Base-by-base conservation (phyloP, 2,329 filamentous ascomycete genomes). In the Metarhizium robertsii region DNA sequence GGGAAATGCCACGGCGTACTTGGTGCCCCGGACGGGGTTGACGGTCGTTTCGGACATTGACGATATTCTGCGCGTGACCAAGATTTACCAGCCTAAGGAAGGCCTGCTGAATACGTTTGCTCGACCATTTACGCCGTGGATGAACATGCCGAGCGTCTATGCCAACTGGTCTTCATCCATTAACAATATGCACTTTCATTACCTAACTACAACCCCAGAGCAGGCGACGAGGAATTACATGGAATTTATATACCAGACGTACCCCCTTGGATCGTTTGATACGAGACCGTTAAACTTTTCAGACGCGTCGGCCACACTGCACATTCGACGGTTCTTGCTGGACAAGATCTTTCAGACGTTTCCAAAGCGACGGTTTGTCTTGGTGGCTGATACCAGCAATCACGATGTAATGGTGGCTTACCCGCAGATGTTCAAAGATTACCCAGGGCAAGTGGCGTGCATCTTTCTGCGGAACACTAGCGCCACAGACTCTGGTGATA, bases 101-200 rank as follows among this genome's bases (percentile, higher is more conserved):
- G 88, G 88, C 5, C 74, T 92, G 0, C 74, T 91, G 11, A 92
- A 92, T 71, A 85, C 86, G 0, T 91, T 92, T 64, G 87, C 87
- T 0, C 79, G 81, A 4, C 76, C 85, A 0, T 92, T 88, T 66
- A 79, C 76, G 0, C 76, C 81, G 0, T 92, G 88, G 88, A 76
- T 86, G 75, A 86, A 91, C 69, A 92, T 92, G 88, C 87, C 87
- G 0, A 77, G 84, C 2, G 85, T 91, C 61, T 92, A 90, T 67
- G 81, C 84, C 60, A 88, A 90, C 64, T 91, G 87, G 87, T 84
- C 80, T 1, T 71, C 72, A n/a, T 80, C 76, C 25, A 74, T 89
- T 14, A 79, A 81, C 0, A 79, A 88, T 63, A 76, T 85, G 59
- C 88, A 91, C 67, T 92, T 91, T 74, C 87, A 91, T 71, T 92